Conservation (phyloP, 768 basidiomycete species). For the Pholiota conissans region DNA sequence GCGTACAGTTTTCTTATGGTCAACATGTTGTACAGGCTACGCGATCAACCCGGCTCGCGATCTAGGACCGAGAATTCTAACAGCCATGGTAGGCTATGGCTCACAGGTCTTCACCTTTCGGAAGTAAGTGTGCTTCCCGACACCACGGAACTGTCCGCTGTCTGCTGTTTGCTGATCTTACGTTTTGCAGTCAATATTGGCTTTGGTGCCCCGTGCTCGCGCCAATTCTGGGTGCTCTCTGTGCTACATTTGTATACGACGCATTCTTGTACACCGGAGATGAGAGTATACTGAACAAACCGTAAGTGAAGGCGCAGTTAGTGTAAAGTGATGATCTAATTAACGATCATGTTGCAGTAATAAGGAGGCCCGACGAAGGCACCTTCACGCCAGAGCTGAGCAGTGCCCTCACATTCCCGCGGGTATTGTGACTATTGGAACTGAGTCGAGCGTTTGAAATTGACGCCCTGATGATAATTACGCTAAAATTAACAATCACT, state of each 20-base stretch:
- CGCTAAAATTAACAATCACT: background rate
- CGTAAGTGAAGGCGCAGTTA: conserved; percentile 34
- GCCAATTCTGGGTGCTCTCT: conserved; percentile 58
- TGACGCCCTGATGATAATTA: background rate
- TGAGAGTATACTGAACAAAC: conserved; percentile 54
- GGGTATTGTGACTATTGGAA: background rate
- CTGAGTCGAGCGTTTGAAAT: background rate
- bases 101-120: conserved; percentile 46
- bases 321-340: background rate
- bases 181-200: conserved; percentile 60
- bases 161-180: background rate
- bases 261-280: conserved; percentile 53
- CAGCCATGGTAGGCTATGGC: conserved; percentile 76
- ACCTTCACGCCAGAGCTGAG: conserved; percentile 1
- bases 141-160: background rate
- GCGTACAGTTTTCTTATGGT: background rate
- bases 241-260: conserved; percentile 60
- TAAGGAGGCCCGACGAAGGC: conserved; percentile 1
- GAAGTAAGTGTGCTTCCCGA: conserved; percentile 34
- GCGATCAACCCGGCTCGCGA: conserved; percentile 75
- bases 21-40: conserved; percentile 36
- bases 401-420: conserved; percentile 3
- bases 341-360: background rate
- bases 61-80: conserved; percentile 66
- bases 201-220: conserved; percentile 66